Percentiles rank a stretch among this genome's conserved stretches.
Conservation (phyloP, 495 filamentous ascomycete species). For the Penicillium argentinense region DNA sequence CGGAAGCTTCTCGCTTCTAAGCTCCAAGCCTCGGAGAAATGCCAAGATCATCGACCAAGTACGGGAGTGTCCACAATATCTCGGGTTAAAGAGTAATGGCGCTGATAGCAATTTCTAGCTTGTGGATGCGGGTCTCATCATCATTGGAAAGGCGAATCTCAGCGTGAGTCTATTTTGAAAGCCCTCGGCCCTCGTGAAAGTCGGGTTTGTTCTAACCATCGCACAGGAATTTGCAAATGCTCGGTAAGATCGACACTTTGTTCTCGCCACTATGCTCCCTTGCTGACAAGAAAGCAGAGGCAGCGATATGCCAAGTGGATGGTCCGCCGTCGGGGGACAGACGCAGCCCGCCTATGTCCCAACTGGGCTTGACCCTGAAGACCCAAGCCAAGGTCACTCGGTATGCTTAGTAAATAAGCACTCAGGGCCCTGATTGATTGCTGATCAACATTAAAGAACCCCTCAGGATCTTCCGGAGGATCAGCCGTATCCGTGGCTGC, state of each 20-base stretch:
- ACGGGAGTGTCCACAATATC: not conserved
- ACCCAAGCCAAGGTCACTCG: conserved; percentile 31
- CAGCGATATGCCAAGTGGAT: conserved; percentile 34
- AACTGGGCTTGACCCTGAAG: conserved; percentile 20
- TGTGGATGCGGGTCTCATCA: conserved; percentile 40
- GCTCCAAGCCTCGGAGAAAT: conserved; percentile 27
- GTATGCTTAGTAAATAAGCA: no score
- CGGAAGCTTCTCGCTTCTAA: conserved; percentile 34
- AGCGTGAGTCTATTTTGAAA: conserved; percentile 15
- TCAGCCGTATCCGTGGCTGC: conserved; percentile 47
- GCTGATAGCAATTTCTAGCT: conserved; percentile 22
- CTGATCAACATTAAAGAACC: conserved; percentile 23
- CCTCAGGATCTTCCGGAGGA: conserved; percentile 49
- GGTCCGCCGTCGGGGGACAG: conserved; percentile 45
- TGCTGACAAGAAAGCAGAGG: conserved; percentile 29
- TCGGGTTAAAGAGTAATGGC: not conserved
- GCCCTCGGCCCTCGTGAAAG: not conserved
- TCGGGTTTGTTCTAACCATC: not conserved
- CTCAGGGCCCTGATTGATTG: no score
- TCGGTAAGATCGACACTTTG: conserved; percentile 1
- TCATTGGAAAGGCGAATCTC: conserved; percentile 50
- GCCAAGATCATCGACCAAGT: conserved; percentile 26
- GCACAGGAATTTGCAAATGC: conserved; percentile 13
- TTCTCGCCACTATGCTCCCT: not conserved
- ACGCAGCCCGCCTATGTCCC: conserved; percentile 45